Evolutionary conservation across 768 basidiomycete species (phyloP).

Genomic region (Cyclocybe cylindracea): DNA sequence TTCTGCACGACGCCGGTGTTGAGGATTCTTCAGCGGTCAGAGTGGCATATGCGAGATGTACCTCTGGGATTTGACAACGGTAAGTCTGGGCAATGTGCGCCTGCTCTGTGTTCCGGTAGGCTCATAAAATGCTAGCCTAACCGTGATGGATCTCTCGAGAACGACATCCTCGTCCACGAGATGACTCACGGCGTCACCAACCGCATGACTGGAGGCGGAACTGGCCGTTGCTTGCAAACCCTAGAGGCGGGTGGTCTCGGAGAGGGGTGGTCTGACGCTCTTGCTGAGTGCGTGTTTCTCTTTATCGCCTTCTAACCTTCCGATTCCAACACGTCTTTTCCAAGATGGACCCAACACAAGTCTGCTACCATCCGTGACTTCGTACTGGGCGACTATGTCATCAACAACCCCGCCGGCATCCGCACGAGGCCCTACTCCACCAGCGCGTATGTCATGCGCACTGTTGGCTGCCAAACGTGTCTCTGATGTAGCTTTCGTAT

Average conservation of each 20-base stretch:
- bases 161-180: conserved; percentile 53
- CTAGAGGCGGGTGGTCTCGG: conserved; percentile 66
- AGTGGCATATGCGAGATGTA: no score
- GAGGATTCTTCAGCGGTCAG: no score
- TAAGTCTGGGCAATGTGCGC: no score
- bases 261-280: conserved; percentile 64
- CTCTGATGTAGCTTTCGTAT: background rate
- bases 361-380: conserved; percentile 33
- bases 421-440: conserved; percentile 58
- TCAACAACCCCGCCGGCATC: conserved; percentile 48
- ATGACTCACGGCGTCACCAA: conserved; percentile 46
- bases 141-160: conserved; percentile 45
- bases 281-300: conserved; percentile 34
- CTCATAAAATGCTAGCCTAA: conserved; percentile 3
- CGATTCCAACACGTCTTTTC: background rate
- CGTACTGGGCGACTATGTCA: conserved; percentile 48
- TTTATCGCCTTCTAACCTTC: background rate
- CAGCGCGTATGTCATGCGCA: conserved; percentile 32
- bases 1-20: no score
- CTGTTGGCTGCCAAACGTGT: background rate
- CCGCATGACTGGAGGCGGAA: conserved; percentile 50
- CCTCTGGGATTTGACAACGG: no score
- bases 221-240: conserved; percentile 60
- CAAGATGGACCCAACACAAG: conserved; percentile 42
- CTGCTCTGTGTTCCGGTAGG: no score